A percentile compares a stretch with the other conserved stretches of the same genome.
These are phyloP conservation scores for Grosmannia serpens DNA, from an alignment of 2,329 filamentous ascomycete genomes.

Conservation along the genomic window DNA sequence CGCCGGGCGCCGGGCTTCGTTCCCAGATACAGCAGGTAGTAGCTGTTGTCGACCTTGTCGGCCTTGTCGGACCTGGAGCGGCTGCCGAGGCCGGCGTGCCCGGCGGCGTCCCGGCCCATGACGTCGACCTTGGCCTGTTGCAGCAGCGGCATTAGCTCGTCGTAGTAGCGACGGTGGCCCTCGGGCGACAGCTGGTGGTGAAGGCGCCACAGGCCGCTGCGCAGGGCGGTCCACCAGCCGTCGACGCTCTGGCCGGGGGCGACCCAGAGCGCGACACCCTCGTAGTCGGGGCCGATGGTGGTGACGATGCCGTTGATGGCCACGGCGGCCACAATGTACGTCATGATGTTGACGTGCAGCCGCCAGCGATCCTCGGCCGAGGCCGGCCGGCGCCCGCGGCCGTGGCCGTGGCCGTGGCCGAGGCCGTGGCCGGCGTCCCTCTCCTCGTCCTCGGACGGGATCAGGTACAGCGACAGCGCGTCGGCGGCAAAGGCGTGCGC, in stretches of 20 bases:
- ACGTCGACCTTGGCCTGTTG: slow-evolving; percentile 59
- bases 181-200: slow-evolving; percentile 63
- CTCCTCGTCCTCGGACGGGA: slow-evolving; percentile 50
- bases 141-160: slow-evolving; percentile 64
- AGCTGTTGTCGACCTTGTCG: slow-evolving; percentile 34
- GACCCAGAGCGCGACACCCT: slow-evolving; percentile 71
- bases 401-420: too few relatives aligned
- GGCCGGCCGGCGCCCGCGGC: not conserved
- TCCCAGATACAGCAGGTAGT: slow-evolving; percentile 77
- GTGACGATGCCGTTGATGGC: slow-evolving; percentile 64
- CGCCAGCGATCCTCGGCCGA: slow-evolving; percentile 57
- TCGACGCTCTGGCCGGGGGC: slow-evolving; percentile 64
- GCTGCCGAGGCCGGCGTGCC: not conserved
- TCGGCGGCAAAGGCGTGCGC: slow-evolving; percentile 69
- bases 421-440: too few relatives aligned
- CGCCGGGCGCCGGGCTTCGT: slow-evolving; percentile 60
- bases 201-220: slow-evolving; percentile 67
- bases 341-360: slow-evolving; percentile 65
- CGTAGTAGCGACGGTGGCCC: slow-evolving; percentile 63
- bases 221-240: slow-evolving; percentile 58
- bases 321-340: slow-evolving; percentile 66
- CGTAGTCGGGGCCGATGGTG: slow-evolving; percentile 63
- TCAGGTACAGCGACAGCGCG: slow-evolving; percentile 61
- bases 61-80: too few relatives aligned
- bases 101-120: slow-evolving; percentile 49